Percentiles rank a stretch among this genome's conserved stretches.
Evolutionary conservation across 805 yeast species (phyloP).

Genomic region (Cyberlindnera xylosilytica): DNA sequence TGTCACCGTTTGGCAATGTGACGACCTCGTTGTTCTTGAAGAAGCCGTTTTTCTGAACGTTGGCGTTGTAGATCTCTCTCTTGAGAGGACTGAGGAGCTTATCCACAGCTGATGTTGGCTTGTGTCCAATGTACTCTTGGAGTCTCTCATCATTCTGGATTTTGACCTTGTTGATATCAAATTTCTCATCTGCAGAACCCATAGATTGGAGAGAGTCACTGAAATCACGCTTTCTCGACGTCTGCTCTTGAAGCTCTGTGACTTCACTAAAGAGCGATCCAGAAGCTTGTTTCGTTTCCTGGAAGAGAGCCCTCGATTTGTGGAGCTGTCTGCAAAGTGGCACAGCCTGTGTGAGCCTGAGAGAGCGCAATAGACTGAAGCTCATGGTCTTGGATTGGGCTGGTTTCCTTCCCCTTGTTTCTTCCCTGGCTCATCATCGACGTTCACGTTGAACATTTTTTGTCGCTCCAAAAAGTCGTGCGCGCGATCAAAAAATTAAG

Average conservation of each 20-base stretch:
- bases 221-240: conserved; percentile 20
- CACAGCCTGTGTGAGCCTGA: conserved; percentile 1
- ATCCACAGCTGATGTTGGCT: conserved; percentile 53
- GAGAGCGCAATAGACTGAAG: conserved; percentile 4
- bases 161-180: conserved; percentile 28
- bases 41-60: conserved; percentile 58
- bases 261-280: conserved; percentile 26
- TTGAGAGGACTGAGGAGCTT: conserved; percentile 67
- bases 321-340: conserved; percentile 6
- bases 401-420: background rate
- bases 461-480: background rate
- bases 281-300: conserved; percentile 8
- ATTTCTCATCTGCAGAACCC: conserved; percentile 19
- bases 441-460: conserved; percentile 2
- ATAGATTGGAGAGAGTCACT: conserved; percentile 26
- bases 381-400: conserved; percentile 1
- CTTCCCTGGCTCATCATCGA: background rate
- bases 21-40: conserved; percentile 62
- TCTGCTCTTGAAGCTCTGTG: conserved; percentile 19
- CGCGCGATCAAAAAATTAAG: background rate
- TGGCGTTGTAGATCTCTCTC: conserved; percentile 55
- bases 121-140: conserved; percentile 48
- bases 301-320: conserved; percentile 5
- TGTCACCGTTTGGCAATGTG: conserved; percentile 37
- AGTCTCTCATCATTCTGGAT: conserved; percentile 33